Base-by-base conservation (phyloP, 768 basidiomycete genomes). In the Tulasnella sp. region DNA sequence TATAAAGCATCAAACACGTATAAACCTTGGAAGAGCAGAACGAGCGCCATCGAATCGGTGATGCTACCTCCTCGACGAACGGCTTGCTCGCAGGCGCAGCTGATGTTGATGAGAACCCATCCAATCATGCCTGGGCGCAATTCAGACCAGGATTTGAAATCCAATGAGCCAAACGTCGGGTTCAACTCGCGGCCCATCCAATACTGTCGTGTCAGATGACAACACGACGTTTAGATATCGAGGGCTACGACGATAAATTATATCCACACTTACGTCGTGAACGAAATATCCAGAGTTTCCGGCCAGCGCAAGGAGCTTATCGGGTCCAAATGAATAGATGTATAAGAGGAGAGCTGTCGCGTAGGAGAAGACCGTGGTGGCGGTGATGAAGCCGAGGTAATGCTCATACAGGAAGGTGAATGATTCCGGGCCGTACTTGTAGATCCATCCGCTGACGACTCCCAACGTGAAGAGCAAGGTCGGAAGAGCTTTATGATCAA, bases 131-230 rank as follows among this genome's bases (percentile, higher is more conserved):
- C 91, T 0, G 92, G 92, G 25, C 91, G 80, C 30, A 93, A 80
- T 67, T 96, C 92, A 68, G 76, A 85, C 66, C 80, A 87, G 0
- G 80, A 77, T 69, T 87, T 87, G 74, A 87, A 73, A 66, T 87
- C 85, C 72, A 92, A 80, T 17, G 73, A 75, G 42, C 86, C 84
- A 57, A 91, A 80, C 0, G 82, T 80, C 0, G 96, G 96, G 71
- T 98, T 98, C 59, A 99, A 74, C 66, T 90, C 86, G 52, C 92
- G 86, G n/a, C 92, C 92, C 62, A 94, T 92, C 73, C 79, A 94
- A 73, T 87, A 93, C 90, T 93, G 62, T n/a, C n/a, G n/a, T n/a
- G n/a, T 21, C 42, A 17, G 61, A 46, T 24, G 29, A 38, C 31
- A 25, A 49, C 7, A 4, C 44, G 29, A 34, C n/a, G n/a, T n/a